phyloP scores from a whole-genome alignment of 192 early-diverging fungal genomes.

The Podochytrium sp. region DNA sequence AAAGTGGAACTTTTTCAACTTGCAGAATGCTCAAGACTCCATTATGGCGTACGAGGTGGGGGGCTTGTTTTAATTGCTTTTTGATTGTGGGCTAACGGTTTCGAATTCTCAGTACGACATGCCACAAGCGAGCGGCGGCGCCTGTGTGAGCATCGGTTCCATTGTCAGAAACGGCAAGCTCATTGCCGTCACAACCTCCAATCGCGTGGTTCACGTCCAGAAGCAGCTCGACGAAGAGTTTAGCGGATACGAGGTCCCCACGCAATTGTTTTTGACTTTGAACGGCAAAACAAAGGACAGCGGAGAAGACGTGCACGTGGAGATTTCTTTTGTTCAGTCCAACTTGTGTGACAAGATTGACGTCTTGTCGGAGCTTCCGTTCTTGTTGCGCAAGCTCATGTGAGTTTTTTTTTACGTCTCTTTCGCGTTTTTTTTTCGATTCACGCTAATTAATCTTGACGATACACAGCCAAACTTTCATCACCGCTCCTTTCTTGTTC shows the following conservation, averaged over 20 bases:
- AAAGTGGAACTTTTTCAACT: constrained; percentile 85
- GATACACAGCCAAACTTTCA: constrained; percentile 69
- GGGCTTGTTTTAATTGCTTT: not conserved
- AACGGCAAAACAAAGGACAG: constrained; percentile 70
- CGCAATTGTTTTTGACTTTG: constrained; percentile 72
- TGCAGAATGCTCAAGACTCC: constrained; percentile 68
- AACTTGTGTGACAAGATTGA: constrained; percentile 84
- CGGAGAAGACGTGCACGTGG: constrained; percentile 63
- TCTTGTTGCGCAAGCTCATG: constrained; percentile 84
- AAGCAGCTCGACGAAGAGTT: constrained; percentile 67
- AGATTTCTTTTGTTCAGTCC: constrained; percentile 64
- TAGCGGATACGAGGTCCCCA: constrained; percentile 85
- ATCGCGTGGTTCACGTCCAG: constrained; percentile 67
- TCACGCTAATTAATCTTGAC: not conserved
- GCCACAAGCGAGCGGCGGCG: constrained; percentile 56
- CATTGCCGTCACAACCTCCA: constrained; percentile 77
- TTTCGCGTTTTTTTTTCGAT: not conserved
- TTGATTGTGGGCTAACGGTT: not conserved
- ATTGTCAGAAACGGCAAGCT: constrained; percentile 70
- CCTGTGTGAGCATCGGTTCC: constrained; percentile 67
- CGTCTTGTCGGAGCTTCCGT: constrained; percentile 89
- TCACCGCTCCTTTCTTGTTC: constrained; percentile 92
- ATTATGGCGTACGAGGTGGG: constrained; percentile 58
- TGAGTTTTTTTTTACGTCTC: not conserved
- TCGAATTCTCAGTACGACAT: constrained; percentile 75